phyloP scores from a whole-genome alignment of 2,329 filamentous ascomycete genomes.

The Trichoderma brevicompactum region DNA sequence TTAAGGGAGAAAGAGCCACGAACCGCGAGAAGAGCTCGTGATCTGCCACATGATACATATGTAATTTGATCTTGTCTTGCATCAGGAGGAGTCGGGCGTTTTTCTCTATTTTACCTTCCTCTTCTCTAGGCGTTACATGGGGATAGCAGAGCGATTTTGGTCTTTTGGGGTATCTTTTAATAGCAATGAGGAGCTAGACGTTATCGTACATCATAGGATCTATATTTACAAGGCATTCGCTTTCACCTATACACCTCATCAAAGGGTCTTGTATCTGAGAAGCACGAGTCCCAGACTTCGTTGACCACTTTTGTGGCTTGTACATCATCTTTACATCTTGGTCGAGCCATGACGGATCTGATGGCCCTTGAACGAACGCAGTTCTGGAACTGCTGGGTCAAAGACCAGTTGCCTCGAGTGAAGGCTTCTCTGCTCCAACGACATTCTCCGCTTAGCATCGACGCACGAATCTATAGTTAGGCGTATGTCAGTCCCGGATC shows the following conservation, averaged over 20 bases:
- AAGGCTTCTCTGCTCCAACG: conserved; percentile 87
- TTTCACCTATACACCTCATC: conserved; percentile 87
- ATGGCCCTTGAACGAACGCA: conserved; percentile 85
- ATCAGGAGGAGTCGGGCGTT: conserved; percentile 36
- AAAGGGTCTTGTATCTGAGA: conserved; percentile 90
- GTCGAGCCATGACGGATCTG: conserved; percentile 76
- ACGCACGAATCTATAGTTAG: conserved; percentile 75
- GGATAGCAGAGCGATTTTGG: conserved; percentile 12
- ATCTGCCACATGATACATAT: conserved; percentile 33
- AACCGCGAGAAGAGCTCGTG: conserved; percentile 52
- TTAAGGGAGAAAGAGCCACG: conserved; percentile 61
- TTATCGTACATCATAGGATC: conserved; percentile 35
- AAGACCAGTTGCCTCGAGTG: conserved; percentile 79
- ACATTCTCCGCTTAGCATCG: conserved; percentile 91
- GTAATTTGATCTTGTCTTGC: conserved; percentile 31
- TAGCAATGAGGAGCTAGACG: conserved; percentile 29
- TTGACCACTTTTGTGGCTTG: conserved; percentile 90
- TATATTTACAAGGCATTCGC: conserved; percentile 21
- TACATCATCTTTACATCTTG: conserved; percentile 80
- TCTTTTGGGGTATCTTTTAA: conserved; percentile 31
- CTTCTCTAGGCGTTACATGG: conserved; percentile 1
- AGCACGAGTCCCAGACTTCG: conserved; percentile 99
- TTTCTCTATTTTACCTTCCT: conserved; percentile 5
- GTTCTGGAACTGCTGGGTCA: conserved; percentile 91
- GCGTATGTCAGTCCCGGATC: neutral